Conservation (phyloP, 2,329 filamentous ascomycete genomes). For the Penicillium sp. region DNA sequence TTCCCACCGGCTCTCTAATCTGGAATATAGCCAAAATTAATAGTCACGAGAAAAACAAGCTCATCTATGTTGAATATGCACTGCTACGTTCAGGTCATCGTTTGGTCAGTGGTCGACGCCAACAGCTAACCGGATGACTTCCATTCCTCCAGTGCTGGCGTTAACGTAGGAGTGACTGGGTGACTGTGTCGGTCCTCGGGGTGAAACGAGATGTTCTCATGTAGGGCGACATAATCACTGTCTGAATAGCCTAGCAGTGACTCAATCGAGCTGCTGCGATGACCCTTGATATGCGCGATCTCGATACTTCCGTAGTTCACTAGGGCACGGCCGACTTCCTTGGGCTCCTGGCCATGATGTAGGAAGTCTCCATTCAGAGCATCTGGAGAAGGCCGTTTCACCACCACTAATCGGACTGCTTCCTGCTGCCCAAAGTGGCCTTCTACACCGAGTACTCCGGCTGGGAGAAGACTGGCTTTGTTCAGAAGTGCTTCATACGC, state of each 20-base stretch:
- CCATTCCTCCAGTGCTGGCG: constrained; percentile 25
- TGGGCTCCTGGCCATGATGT: constrained; percentile 42
- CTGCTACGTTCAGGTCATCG: background rate
- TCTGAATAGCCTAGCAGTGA: constrained; percentile 83
- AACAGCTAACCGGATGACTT: constrained; percentile 6
- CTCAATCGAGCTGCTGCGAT: constrained; percentile 75
- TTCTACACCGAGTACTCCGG: constrained; percentile 84
- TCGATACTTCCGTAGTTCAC: constrained; percentile 90
- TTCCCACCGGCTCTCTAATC: background rate
- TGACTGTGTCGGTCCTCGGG: constrained; percentile 20
- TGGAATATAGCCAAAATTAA: background rate
- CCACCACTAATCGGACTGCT: constrained; percentile 78
- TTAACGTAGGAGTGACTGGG: constrained; percentile 17
- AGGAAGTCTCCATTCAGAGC: constrained; percentile 40
- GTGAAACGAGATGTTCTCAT: constrained; percentile 74
- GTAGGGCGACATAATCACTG: constrained; percentile 85
- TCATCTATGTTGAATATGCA: background rate
- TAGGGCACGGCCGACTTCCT: constrained; percentile 80
- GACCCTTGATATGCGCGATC: constrained; percentile 76
- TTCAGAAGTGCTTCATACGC: constrained; percentile 73
- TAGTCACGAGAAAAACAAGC: no score
- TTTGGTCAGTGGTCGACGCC: background rate
- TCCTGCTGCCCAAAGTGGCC: constrained; percentile 89
- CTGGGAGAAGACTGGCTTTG: constrained; percentile 83
- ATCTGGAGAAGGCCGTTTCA: constrained; percentile 54